Percentiles rank a stretch among this genome's conserved stretches.
phyloP scores from a whole-genome alignment of 2,329 filamentous ascomycete species.

The Exophiala sideris region DNA sequence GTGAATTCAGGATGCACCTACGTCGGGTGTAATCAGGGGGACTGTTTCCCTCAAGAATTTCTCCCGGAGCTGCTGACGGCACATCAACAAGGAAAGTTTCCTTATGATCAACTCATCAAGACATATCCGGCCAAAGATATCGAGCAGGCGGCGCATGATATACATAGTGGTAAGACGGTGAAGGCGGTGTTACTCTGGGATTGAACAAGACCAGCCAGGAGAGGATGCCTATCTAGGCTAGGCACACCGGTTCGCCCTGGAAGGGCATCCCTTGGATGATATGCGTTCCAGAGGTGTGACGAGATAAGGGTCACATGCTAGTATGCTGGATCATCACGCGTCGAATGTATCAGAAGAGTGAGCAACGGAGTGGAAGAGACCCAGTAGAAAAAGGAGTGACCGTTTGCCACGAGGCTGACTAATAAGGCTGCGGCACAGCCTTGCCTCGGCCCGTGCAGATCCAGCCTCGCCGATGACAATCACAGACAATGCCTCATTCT shows the following conservation, averaged over 20 bases:
- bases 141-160: slow-evolving; percentile 29
- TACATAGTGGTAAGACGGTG: slow-evolving; percentile 31
- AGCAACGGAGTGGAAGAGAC: no score
- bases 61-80: slow-evolving; percentile 23
- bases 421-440: slow-evolving; percentile 17
- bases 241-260: no score
- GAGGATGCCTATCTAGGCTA: background rate
- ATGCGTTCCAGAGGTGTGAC: no score
- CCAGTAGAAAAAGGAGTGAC: no score
- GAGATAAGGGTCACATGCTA: no score
- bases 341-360: no score
- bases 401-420: slow-evolving; percentile 3
- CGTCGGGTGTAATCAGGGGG: slow-evolving; percentile 25
- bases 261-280: no score
- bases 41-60: slow-evolving; percentile 27
- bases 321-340: no score
- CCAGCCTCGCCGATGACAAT: slow-evolving; percentile 10
- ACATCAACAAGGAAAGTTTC: slow-evolving; percentile 42
- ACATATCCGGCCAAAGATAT: slow-evolving; percentile 39
- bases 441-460: slow-evolving; percentile 16
- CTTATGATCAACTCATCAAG: slow-evolving; percentile 46
- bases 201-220: slow-evolving; percentile 1
- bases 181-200: slow-evolving; percentile 34
- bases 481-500: background rate
- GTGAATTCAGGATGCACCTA: slow-evolving; percentile 26